Conservation (phyloP, 306 rosid genomes). For the Ormosia semicastrata region DNA sequence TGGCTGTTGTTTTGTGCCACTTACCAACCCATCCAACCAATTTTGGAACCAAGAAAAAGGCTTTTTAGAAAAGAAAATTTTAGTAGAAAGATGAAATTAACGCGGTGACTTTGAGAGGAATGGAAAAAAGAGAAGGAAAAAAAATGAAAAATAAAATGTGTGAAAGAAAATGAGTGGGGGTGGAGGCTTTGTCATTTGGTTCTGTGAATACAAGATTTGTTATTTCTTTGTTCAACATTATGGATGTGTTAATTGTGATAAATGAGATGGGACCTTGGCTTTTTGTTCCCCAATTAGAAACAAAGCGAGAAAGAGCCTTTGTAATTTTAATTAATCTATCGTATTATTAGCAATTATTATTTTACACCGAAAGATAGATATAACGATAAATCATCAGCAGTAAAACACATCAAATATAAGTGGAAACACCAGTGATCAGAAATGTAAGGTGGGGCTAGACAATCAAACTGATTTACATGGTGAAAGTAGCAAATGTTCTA, state of each 20-base stretch:
- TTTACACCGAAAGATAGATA: too few relatives aligned
- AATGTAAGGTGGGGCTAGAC: too few relatives aligned
- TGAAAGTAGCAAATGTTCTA: too few relatives aligned
- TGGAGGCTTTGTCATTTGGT: not conserved
- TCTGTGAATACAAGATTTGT: conserved; percentile 30
- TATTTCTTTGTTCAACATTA: conserved; percentile 23
- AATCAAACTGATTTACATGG: too few relatives aligned
- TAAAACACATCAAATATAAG: too few relatives aligned
- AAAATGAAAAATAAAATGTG: not conserved
- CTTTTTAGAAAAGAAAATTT: not conserved
- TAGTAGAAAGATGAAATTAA: not conserved
- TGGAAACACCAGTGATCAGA: too few relatives aligned
- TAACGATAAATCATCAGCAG: too few relatives aligned
- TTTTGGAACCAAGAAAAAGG: conserved; percentile 10
- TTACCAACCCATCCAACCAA: conserved; percentile 19
- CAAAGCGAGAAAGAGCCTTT: too few relatives aligned
- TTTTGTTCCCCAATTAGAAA: not conserved
- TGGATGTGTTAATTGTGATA: conserved; percentile 3
- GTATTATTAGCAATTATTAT: too few relatives aligned
- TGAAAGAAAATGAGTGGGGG: not conserved
- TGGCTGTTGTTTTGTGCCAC: not conserved
- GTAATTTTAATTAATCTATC: too few relatives aligned
- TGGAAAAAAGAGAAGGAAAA: not conserved
- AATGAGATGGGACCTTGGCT: not conserved
- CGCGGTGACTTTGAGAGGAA: not conserved